These are phyloP conservation scores for Paramecium sexaurelia DNA, from an alignment of 73 alveolate species.

Conservation along the genomic window DNA sequence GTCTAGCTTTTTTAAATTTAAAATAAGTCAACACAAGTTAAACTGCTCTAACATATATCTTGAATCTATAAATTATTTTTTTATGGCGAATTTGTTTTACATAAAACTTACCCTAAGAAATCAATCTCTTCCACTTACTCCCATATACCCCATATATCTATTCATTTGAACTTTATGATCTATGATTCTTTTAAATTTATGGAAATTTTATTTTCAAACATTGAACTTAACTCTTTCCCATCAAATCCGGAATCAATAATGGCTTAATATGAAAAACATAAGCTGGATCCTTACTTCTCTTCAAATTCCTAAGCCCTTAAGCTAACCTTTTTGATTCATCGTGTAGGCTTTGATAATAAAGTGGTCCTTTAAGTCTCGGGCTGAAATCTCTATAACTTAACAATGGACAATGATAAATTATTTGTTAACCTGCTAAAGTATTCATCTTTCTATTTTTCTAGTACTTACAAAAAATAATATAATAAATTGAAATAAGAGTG, in stretches of 20 bases:
- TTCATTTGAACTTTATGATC: slow-evolving; percentile 14
- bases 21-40: neutral
- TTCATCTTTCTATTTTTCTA: neutral
- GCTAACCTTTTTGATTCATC: neutral
- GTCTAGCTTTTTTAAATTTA: neutral
- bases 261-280: neutral
- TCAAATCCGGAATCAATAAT: neutral
- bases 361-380: neutral
- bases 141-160: neutral
- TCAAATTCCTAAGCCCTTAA: neutral
- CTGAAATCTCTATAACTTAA: neutral
- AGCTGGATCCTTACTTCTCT: neutral
- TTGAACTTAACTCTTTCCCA: slow-evolving; percentile 6
- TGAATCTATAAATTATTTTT: slow-evolving; percentile 4
- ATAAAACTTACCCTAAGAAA: neutral
- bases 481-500: neutral
- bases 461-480: neutral
- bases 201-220: neutral
- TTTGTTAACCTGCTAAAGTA: neutral
- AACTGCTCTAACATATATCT: slow-evolving; percentile 23
- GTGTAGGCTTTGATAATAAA: neutral
- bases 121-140: neutral
- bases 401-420: neutral
- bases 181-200: neutral
- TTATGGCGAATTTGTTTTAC: neutral